Evolutionary conservation across 257 asterid genomes (phyloP).

Genomic region (Hygrophila difformis): DNA sequence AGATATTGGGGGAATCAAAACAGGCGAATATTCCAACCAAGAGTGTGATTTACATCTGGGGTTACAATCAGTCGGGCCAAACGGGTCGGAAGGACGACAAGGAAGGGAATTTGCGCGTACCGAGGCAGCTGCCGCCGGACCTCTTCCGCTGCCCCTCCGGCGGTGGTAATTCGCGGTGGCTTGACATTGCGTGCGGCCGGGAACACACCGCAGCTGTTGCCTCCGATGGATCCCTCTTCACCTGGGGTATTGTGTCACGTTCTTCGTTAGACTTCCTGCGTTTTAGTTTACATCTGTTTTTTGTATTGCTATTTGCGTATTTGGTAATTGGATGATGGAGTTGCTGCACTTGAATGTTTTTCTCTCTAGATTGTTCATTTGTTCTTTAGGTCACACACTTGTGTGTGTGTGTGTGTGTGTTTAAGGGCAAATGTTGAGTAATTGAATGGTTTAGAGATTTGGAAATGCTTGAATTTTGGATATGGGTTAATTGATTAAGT

Average conservation of each 20-base stretch:
- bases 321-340: not conserved
- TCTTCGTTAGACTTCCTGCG: not conserved
- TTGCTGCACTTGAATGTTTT: slow-evolving; percentile 10
- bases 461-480: not conserved
- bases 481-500: not conserved
- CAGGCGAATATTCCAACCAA: slow-evolving; percentile 47
- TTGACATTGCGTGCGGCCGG: slow-evolving; percentile 86
- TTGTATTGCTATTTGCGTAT: not conserved
- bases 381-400: too few relatives aligned
- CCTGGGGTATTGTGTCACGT: slow-evolving; percentile 79
- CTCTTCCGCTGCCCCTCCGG: slow-evolving; percentile 75
- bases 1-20: slow-evolving; percentile 63
- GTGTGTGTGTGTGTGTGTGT: too few relatives aligned
- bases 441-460: slow-evolving; percentile 7
- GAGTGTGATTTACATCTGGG: slow-evolving; percentile 87
- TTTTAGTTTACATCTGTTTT: not conserved
- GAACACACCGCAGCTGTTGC: slow-evolving; percentile 90
- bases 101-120: slow-evolving; percentile 58
- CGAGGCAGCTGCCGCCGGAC: slow-evolving; percentile 76
- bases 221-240: slow-evolving; percentile 84
- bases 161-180: slow-evolving; percentile 66
- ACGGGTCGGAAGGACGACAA: slow-evolving; percentile 60
- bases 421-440: not conserved
- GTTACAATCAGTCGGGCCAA: slow-evolving; percentile 90
- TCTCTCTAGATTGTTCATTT: too few relatives aligned